Percentiles rank a stretch among this genome's conserved stretches.
phyloP scores from a whole-genome alignment of 2,329 filamentous ascomycete species.

The Exophiala oligosperma region DNA sequence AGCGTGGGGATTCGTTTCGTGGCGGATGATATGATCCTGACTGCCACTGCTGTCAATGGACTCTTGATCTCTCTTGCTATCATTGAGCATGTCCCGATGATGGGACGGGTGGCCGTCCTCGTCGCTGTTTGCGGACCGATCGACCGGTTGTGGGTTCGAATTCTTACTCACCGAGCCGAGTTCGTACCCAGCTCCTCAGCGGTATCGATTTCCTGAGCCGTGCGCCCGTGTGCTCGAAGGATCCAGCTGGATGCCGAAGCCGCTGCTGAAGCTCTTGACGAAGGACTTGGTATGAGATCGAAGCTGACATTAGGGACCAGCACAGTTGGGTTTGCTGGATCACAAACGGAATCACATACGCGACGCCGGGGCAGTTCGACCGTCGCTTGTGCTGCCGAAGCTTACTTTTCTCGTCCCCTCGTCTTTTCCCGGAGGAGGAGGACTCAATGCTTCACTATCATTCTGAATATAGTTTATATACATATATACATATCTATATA shows the following conservation, averaged over 20 bases:
- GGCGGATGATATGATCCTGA: conserved; percentile 26
- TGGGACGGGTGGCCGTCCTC: conserved; percentile 5
- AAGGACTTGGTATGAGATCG: conserved; percentile 44
- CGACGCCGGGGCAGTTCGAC: no score
- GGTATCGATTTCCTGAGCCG: conserved; percentile 9
- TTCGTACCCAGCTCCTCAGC: conserved; percentile 9
- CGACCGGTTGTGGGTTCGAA: conserved; percentile 15
- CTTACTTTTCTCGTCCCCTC: no score
- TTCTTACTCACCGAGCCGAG: conserved; percentile 13
- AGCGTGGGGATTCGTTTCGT: no score
- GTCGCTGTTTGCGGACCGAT: conserved; percentile 15
- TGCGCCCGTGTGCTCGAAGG: conserved; percentile 16
- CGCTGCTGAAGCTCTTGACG: conserved; percentile 42
- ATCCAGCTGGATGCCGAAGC: conserved; percentile 33
- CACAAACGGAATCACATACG: conserved; percentile 28
- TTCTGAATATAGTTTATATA: no score
- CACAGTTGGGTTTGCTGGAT: conserved; percentile 41
- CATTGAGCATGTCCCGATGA: background rate
- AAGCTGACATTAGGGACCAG: conserved; percentile 44
- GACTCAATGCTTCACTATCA: no score
- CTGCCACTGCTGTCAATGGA: conserved; percentile 24
- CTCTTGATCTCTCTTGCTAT: conserved; percentile 16
- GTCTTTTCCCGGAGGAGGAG: no score
- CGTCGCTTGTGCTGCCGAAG: no score
- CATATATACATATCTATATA: no score